These are phyloP conservation scores for Diaporthe amygdali DNA, from an alignment of 2,329 filamentous ascomycete species.

Conservation along the genomic window DNA sequence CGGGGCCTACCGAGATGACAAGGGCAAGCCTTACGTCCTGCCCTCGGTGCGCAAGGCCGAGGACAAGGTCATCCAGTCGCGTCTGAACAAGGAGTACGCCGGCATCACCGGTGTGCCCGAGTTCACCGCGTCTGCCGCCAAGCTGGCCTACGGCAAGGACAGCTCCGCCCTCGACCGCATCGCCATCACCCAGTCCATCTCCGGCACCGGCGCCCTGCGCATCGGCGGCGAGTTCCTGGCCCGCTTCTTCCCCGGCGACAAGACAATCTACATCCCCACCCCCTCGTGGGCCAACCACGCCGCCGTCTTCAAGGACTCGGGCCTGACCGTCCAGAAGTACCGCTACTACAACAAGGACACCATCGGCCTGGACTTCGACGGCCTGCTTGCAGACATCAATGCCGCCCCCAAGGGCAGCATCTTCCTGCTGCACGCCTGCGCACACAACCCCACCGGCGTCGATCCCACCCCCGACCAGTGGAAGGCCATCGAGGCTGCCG, in stretches of 20 bases:
- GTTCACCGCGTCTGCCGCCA: conserved; percentile 90
- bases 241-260: conserved; percentile 87
- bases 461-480: conserved; percentile 93
- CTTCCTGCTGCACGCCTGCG: conserved; percentile 94
- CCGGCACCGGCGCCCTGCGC: conserved; percentile 92
- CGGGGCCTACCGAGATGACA: conserved; percentile 96
- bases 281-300: conserved; percentile 99
- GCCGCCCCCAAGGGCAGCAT: conserved; percentile 84
- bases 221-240: conserved; percentile 93
- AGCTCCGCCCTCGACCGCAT: conserved; percentile 79
- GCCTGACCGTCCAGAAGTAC: conserved; percentile 92
- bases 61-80: conserved; percentile 78
- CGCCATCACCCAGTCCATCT: conserved; percentile 97
- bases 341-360: conserved; percentile 99
- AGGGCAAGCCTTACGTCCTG: conserved; percentile 97
- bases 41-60: conserved; percentile 91
- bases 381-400: conserved; percentile 90
- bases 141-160: conserved; percentile 87
- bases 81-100: conserved; percentile 95
- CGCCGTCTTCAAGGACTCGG: conserved; percentile 93
- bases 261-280: conserved; percentile 95
- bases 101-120: conserved; percentile 95
- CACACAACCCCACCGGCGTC: conserved; percentile 96
- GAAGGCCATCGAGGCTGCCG: conserved; percentile 84
- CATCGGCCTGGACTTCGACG: conserved; percentile 96